Evolutionary conservation across 140 eudicot species (phyloP).

Genomic region (Stevia rebaudiana): DNA sequence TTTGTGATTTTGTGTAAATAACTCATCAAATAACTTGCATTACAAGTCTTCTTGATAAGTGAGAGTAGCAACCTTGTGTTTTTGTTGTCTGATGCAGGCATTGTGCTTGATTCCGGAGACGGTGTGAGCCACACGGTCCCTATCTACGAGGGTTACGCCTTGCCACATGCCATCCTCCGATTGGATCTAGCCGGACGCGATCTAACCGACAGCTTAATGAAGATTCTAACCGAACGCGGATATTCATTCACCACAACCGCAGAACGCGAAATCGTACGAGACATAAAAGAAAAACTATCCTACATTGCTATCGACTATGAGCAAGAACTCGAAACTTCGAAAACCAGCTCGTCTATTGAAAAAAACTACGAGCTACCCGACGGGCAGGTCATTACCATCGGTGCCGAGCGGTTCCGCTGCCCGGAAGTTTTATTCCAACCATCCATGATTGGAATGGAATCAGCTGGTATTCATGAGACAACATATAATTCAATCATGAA

Average conservation of each 20-base stretch:
- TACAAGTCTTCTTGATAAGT: neutral
- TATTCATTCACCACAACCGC: slow-evolving; percentile 50
- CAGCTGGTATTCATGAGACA: slow-evolving; percentile 66
- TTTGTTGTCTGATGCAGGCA: slow-evolving; percentile 22
- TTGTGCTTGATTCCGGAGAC: slow-evolving; percentile 44
- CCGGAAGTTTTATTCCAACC: slow-evolving; percentile 76
- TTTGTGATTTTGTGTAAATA: too few relatives aligned
- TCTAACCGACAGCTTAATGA: slow-evolving; percentile 48
- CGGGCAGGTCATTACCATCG: slow-evolving; percentile 63
- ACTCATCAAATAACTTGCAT: neutral
- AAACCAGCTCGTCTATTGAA: slow-evolving; percentile 50
- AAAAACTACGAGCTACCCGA: slow-evolving; percentile 64
- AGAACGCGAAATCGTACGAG: slow-evolving; percentile 49
- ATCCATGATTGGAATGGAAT: slow-evolving; percentile 68
- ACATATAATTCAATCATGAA: slow-evolving; percentile 65
- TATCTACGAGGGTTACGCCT: slow-evolving; percentile 39
- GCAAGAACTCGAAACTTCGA: slow-evolving; percentile 49
- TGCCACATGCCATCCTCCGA: slow-evolving; percentile 44
- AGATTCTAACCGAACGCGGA: slow-evolving; percentile 49
- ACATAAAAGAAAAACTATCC: slow-evolving; percentile 45
- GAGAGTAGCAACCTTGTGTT: neutral
- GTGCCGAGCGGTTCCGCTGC: slow-evolving; percentile 67
- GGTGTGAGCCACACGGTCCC: slow-evolving; percentile 46
- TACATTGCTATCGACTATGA: slow-evolving; percentile 49
- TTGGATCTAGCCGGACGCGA: slow-evolving; percentile 54